phyloP scores from a whole-genome alignment of 1,284 basidiomycete genomes.

The Trichosporon ovoides region DNA sequence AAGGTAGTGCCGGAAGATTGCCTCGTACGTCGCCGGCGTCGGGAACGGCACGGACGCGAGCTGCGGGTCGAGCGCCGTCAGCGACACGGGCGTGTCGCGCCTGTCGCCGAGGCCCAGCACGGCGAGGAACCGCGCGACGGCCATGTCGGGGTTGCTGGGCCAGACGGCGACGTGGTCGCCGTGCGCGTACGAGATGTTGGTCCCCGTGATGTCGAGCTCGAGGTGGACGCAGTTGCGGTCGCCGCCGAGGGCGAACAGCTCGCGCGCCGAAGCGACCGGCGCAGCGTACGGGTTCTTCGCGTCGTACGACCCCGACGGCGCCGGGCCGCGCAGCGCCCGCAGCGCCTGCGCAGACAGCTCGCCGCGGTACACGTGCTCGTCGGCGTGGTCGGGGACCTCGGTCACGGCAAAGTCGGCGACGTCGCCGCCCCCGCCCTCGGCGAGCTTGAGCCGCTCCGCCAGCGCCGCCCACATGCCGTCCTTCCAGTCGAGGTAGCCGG shows the following conservation, averaged over 20 bases:
- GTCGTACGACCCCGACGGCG: constrained; percentile 58
- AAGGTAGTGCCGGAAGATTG: constrained; percentile 92
- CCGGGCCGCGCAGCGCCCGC: constrained; percentile 45
- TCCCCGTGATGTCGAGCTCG: constrained; percentile 89
- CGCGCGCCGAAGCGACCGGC: constrained; percentile 67
- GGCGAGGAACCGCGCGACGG: constrained; percentile 82
- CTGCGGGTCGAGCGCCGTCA: constrained; percentile 92
- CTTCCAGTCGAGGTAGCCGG: constrained; percentile 99
- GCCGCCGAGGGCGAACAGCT: constrained; percentile 64
- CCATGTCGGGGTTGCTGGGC: constrained; percentile 87
- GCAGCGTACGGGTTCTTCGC: constrained; percentile 95
- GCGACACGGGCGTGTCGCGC: constrained; percentile 74
- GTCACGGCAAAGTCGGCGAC: constrained; percentile 85
- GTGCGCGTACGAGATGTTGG: constrained; percentile 82
- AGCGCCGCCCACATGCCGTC: constrained; percentile 92
- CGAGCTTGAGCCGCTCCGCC: constrained; percentile 70
- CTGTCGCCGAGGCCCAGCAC: constrained; percentile 71
- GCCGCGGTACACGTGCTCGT: constrained; percentile 87
- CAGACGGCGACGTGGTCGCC: constrained; percentile 97
- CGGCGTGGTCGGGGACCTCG: constrained; percentile 62
- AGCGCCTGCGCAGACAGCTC: constrained; percentile 85
- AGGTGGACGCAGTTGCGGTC: constrained; percentile 92
- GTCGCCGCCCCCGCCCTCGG: constrained; percentile 92
- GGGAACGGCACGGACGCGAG: constrained; percentile 98
- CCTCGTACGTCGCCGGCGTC: constrained; percentile 89